These are phyloP conservation scores for Metschnikowia drakensbergensis DNA, from an alignment of 805 yeast genomes.

Conservation along the genomic window DNA sequence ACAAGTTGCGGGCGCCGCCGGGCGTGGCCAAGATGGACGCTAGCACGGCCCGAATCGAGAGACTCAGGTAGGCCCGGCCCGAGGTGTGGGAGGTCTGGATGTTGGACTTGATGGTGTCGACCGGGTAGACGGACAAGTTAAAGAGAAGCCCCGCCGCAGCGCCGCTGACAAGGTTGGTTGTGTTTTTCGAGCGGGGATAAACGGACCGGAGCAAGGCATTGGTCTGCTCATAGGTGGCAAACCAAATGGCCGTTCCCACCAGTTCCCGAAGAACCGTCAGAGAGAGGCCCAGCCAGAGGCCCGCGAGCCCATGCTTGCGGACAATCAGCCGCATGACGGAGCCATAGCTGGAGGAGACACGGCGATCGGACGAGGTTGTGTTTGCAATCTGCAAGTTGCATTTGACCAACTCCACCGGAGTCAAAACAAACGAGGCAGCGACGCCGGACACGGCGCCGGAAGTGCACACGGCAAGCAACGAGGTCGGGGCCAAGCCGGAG, in stretches of 20 bases:
- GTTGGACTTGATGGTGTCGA: conserved; percentile 84
- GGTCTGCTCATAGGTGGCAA: conserved; percentile 75
- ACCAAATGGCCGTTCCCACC: conserved; percentile 92
- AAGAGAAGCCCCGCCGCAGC: conserved; percentile 83
- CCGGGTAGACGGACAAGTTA: conserved; percentile 78
- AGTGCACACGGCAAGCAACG: conserved; percentile 27
- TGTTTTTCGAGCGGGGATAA: conserved; percentile 21
- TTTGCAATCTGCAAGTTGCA: conserved; percentile 76
- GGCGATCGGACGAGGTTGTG: conserved; percentile 16
- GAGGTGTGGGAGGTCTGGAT: conserved; percentile 61
- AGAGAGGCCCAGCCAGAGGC: conserved; percentile 85
- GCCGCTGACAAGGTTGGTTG: conserved; percentile 69
- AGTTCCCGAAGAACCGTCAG: conserved; percentile 80
- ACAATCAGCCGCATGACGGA: conserved; percentile 37
- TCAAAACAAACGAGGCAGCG: conserved; percentile 73
- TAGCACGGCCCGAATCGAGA: conserved; percentile 36
- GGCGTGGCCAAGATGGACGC: conserved; percentile 22
- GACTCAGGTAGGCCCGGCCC: conserved; percentile 16
- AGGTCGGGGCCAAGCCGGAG: conserved; percentile 12
- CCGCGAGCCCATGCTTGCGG: conserved; percentile 53
- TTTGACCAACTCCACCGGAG: conserved; percentile 90
- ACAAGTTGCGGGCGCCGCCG: conserved; percentile 69
- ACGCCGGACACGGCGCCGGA: conserved; percentile 86
- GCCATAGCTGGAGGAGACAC: conserved; percentile 32
- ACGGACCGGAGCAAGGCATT: conserved; percentile 31